Evolutionary conservation across 2,329 filamentous ascomycete genomes (phyloP), one percentile per base, ranked within the genome.

Genomic region (Fusarium veterinarium): DNA sequence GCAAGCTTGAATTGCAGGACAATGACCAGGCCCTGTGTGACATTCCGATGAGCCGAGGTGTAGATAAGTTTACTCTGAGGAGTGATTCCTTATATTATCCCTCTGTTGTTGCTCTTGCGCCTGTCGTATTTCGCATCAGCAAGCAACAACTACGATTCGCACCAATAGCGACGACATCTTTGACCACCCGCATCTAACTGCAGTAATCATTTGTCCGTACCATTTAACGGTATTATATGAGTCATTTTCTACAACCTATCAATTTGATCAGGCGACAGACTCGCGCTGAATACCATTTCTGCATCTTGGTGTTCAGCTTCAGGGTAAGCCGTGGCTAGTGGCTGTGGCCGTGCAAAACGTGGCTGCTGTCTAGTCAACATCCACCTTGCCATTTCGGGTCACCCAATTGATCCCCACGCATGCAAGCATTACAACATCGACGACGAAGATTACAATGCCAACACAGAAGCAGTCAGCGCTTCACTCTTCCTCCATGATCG

Each of bases 361-460:
- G 67, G 58, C 67, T 37, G 37, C 59, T 44, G 37, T 38, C 31
- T 6, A 12, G 62, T 44, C 42, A 51, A 64, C 59, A 48, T 55
- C 11, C 4, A 20, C 23, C 4, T 31, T 30, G 1, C 48, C 14
- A 20, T 1, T n/a, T 31, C 8, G 25, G n/a, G 16, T 25, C 17
- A 0, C 2, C 41, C 19, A n/a, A 25, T 37, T 17, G 8, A 4
- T n/a, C 13, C 28, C 28, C 4, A 44, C 14, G 16, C 19, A 45
- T 31, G 14, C 48, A 10, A 19, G 13, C 16, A 35, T 4, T 9
- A 17, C 19, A 37, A 14, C 16, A 23, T 25, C 25, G 25, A 25
- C 25, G 25, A 25, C 25, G 5, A 25, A 25, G 25, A 25, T 25
- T 25, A 6, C 25, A 25, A 62, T 55, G 41, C 2, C 8, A 13